Conservation (phyloP, 1,139 yeast genomes). For the Pichiaceae sp. region DNA sequence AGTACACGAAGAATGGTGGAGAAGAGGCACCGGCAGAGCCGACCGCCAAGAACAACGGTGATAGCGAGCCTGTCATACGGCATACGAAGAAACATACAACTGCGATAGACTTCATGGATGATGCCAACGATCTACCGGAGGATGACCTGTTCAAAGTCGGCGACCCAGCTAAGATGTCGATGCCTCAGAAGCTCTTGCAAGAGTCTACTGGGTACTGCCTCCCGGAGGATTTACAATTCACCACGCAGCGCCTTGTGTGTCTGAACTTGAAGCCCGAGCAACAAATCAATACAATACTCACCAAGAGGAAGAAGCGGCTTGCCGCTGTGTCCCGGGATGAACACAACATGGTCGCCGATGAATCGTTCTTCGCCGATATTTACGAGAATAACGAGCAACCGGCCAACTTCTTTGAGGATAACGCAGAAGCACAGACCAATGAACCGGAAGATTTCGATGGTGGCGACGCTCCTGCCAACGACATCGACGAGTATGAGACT, state of each 20-base stretch:
- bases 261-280: conserved; percentile 33
- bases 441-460: conserved; percentile 12
- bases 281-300: conserved; percentile 18
- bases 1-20: conserved; percentile 2
- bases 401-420: conserved; percentile 10
- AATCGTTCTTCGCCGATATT: conserved; percentile 43
- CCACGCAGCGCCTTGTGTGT: conserved; percentile 39
- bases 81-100: conserved; percentile 9
- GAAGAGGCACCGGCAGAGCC: conserved; percentile 1
- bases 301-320: conserved; percentile 20
- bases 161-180: conserved; percentile 15
- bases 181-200: conserved; percentile 21
- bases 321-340: conserved; percentile 21
- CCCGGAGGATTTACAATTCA: conserved; percentile 46
- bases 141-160: conserved; percentile 28
- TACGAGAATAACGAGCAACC: conserved; percentile 27
- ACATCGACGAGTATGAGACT: conserved; percentile 11
- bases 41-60: conserved; percentile 2
- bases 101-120: conserved; percentile 27
- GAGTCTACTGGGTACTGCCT: conserved; percentile 22
- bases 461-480: conserved; percentile 12
- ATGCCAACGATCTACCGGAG: conserved; percentile 28
- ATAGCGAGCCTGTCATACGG: conserved; percentile 1
- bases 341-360: conserved; percentile 33
- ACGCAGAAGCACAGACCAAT: conserved; percentile 6